Conservation (phyloP, 2,329 filamentous ascomycete species). For the Hirsutella rhossiliensis region DNA sequence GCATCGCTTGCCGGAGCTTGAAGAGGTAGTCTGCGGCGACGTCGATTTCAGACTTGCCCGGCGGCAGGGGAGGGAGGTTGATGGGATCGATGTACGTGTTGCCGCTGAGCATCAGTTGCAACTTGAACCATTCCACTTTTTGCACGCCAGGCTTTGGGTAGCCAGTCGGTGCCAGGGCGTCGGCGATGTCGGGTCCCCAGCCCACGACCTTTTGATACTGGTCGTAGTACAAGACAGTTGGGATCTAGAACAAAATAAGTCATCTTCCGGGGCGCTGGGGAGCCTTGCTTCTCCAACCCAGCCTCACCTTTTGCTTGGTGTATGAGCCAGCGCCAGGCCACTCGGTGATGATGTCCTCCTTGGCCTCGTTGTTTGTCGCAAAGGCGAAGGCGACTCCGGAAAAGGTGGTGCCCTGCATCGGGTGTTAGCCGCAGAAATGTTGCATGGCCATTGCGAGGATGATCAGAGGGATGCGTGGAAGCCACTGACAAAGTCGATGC, state of each 20-base stretch:
- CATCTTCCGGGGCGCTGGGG: background rate
- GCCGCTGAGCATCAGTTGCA: constrained; percentile 95
- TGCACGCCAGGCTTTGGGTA: constrained; percentile 97
- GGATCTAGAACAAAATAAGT: constrained; percentile 52
- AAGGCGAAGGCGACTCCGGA: constrained; percentile 96
- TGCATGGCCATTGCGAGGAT: background rate
- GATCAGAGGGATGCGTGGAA: background rate
- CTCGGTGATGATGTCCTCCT: constrained; percentile 97
- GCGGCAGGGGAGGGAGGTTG: constrained; percentile 91
- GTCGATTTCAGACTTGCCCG: constrained; percentile 97
- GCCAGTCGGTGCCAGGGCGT: constrained; percentile 89
- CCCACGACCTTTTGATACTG: constrained; percentile 99
- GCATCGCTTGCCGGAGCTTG: constrained; percentile 94
- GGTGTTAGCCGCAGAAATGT: background rate
- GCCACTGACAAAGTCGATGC: constrained; percentile 83
- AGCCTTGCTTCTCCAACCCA: background rate
- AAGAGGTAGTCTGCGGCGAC: constrained; percentile 99
- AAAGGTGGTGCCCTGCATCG: constrained; percentile 77
- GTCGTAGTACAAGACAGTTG: constrained; percentile 98
- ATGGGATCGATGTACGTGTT: constrained; percentile 99
- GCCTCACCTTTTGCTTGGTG: constrained; percentile 86
- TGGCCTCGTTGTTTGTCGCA: constrained; percentile 92
- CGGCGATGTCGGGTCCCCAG: constrained; percentile 96
- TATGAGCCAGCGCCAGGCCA: constrained; percentile 97
- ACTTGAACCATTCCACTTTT: constrained; percentile 99